Conservation (phyloP, 495 filamentous ascomycete genomes). For the Xylaria sp. region DNA sequence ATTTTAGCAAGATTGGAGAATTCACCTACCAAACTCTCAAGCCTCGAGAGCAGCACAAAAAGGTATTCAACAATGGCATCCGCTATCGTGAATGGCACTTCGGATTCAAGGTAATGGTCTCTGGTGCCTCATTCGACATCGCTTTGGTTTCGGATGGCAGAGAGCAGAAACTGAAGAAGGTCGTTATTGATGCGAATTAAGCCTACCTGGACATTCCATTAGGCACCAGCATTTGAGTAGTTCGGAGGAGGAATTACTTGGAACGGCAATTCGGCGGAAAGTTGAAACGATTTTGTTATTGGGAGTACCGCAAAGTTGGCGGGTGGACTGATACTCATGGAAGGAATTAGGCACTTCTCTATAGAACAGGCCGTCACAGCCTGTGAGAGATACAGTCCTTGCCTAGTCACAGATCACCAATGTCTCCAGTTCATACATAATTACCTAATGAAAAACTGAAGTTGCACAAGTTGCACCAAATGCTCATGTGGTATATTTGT, state of each 20-base stretch:
- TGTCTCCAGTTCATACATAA: no score
- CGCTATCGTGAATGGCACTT: not conserved
- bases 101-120: not conserved
- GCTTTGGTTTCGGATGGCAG: not conserved
- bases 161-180: not conserved
- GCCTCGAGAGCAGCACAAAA: not conserved
- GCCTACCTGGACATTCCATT: no score
- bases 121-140: constrained; percentile 7
- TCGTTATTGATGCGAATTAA: not conserved
- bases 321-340: not conserved
- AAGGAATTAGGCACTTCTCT: not conserved
- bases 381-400: not conserved
- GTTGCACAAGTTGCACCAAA: no score
- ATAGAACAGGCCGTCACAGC: not conserved
- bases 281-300: not conserved
- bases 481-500: no score
- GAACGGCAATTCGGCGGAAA: not conserved
- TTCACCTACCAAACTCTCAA: not conserved
- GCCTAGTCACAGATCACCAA: no score
- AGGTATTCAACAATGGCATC: no score
- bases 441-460: no score
- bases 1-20: not conserved
- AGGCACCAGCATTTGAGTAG: not conserved
- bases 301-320: not conserved
- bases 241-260: not conserved